Base-by-base conservation (phyloP, 345 rosid species). In the Luvunga scandens region DNA sequence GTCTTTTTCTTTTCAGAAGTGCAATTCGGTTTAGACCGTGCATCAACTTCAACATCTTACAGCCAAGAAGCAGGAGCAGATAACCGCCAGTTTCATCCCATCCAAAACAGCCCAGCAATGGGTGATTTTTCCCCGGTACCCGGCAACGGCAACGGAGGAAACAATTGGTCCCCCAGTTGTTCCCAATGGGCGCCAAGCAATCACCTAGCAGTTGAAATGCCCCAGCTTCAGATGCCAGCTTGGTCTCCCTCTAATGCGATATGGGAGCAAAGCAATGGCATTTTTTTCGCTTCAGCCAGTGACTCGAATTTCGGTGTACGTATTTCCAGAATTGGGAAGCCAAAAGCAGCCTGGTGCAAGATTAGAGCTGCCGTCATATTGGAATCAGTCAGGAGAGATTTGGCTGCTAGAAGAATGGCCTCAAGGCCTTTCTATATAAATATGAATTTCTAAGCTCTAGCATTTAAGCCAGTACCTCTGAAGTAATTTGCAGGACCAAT, bases 261-360 rank as follows among this genome's bases (percentile, higher is more conserved):
- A 21, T 86, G 87, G 89, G 81, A 36, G 2, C 81, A 84, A 60
- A 86, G 76, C n/a, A 74, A 65, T 55, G 22, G 75, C 30, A 67
- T 77, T 0, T 28, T 75, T 33, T 66, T 83, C 66, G 4, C 75
- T 55, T 53, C 90, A 24, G 36, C 68, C 59, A 48, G 24, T 7
- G 89, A 84, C 65, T 71, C 86, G 3, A 70, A 68, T 62, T 70
- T 66, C 6, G 66, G 80, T 72, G 75, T 82, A 66, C 81, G 48
- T 70, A 8, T 83, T 55, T 80, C 63, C 14, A 79, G 76, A 53
- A 75, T 73, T 13, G 76, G 84, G 59, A 80, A 81, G 42, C 86
- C 89, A 0, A 90, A 78, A 80, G 92, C 82, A 10, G 78, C 89
- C 24, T 92, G 99, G 99, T 86, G 91, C 75, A 91, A 90, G 88